Percentiles rank a stretch among this genome's conserved stretches.
Evolutionary conservation across 2,329 filamentous ascomycete genomes (phyloP).

Genomic region (Coniochaeta sp.): DNA sequence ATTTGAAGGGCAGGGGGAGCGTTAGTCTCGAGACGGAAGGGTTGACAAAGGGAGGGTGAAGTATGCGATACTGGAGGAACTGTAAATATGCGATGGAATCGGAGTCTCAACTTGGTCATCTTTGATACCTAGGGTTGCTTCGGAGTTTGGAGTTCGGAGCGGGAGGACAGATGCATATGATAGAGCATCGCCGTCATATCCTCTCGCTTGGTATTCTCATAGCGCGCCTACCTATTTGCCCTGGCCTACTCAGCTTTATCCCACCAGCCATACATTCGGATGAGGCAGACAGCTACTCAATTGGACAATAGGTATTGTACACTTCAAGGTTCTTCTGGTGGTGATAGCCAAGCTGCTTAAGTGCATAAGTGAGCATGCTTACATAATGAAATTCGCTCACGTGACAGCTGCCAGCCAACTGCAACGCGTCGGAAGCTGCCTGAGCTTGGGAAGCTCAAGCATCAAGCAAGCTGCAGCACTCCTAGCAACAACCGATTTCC

Average conservation of each 20-base stretch:
- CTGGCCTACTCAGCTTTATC: no score
- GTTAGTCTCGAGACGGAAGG: conserved; percentile 12
- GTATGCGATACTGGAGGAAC: background rate
- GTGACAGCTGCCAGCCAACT: conserved; percentile 7
- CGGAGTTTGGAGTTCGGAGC: background rate
- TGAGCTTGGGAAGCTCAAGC: conserved; percentile 31
- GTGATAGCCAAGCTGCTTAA: no score
- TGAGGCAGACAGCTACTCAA: no score
- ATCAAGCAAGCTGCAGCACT: background rate
- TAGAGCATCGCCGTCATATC: background rate
- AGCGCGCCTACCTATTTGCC: no score
- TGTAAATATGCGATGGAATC: background rate
- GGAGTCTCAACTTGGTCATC: background rate
- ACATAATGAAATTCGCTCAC: background rate
- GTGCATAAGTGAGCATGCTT: background rate
- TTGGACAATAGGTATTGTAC: no score
- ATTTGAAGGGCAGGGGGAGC: conserved; percentile 14
- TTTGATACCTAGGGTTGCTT: background rate
- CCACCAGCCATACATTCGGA: no score
- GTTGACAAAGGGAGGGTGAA: conserved; percentile 13
- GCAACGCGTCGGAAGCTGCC: conserved; percentile 38
- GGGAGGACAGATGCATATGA: background rate
- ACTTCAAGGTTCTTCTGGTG: no score
- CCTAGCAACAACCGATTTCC: background rate
- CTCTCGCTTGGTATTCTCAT: background rate